Evolutionary conservation across 2,329 filamentous ascomycete species (phyloP).

Genomic region (Rhynchosporium secalis): DNA sequence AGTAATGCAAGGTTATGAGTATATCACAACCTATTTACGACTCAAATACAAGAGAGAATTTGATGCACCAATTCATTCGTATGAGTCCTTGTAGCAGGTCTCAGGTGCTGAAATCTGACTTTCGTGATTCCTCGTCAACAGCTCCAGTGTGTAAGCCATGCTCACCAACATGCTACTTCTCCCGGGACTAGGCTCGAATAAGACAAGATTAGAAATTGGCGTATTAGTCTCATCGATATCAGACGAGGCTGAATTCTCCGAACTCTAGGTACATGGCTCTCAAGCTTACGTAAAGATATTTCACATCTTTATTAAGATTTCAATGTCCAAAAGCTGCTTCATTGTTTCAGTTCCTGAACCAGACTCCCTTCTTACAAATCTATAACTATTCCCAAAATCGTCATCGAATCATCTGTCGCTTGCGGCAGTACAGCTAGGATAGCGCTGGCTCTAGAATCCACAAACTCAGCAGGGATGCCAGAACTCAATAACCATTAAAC

Average conservation of each 20-base stretch:
- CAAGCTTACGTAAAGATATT: not conserved
- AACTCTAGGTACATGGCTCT: not conserved
- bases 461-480: slow-evolving; percentile 4
- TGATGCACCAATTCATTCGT: too few relatives aligned
- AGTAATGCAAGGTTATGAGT: not conserved
- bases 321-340: too few relatives aligned
- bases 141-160: not conserved
- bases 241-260: slow-evolving; percentile 28
- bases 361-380: too few relatives aligned
- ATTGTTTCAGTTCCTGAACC: too few relatives aligned
- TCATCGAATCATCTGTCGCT: not conserved
- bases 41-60: too few relatives aligned
- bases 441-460: slow-evolving; percentile 4
- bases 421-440: slow-evolving; percentile 7
- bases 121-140: too few relatives aligned
- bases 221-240: slow-evolving; percentile 17
- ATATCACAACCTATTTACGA: too few relatives aligned
- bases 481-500: not conserved
- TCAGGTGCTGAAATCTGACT: too few relatives aligned
- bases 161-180: not conserved
- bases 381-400: not conserved
- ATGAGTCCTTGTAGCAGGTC: too few relatives aligned
- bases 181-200: not conserved
- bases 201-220: slow-evolving; percentile 6
- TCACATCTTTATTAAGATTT: not conserved